These are phyloP conservation scores for Elsinoe fawcettii DNA, from an alignment of 2,329 filamentous ascomycete species.

Conservation along the genomic window DNA sequence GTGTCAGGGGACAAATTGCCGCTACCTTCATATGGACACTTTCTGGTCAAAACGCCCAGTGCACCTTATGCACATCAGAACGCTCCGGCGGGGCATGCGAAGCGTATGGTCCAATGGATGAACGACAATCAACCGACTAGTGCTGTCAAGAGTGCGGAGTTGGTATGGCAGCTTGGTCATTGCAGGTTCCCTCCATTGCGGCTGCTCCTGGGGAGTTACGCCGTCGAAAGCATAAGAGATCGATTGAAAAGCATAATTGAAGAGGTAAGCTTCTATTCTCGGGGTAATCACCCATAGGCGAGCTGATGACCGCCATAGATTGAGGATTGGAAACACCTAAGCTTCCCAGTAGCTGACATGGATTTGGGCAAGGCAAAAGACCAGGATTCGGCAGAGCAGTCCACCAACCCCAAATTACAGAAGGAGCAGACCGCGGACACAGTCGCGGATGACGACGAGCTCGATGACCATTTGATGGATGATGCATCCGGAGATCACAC, in stretches of 20 bases:
- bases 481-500: neutral
- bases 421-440: constrained; percentile 8
- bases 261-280: constrained; percentile 51
- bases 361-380: constrained; percentile 22
- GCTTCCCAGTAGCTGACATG: constrained; percentile 29
- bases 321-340: constrained; percentile 35
- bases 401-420: constrained; percentile 11
- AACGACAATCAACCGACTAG: constrained; percentile 87
- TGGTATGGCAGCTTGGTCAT: constrained; percentile 89
- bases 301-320: constrained; percentile 21
- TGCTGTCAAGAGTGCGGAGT: constrained; percentile 82
- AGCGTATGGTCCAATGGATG: constrained; percentile 88
- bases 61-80: constrained; percentile 71
- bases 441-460: constrained; percentile 1
- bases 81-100: constrained; percentile 79
- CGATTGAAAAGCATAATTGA: constrained; percentile 83
- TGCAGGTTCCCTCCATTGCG: constrained; percentile 87
- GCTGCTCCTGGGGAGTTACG: constrained; percentile 82
- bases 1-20: constrained; percentile 24
- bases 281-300: neutral
- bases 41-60: constrained; percentile 78
- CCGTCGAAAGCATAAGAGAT: constrained; percentile 91
- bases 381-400: constrained; percentile 15
- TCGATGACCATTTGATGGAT: constrained; percentile 6
- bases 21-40: constrained; percentile 81